Evolutionary conservation across 441 rosid species (phyloP).

Genomic region (Gossypium davidsonii): DNA sequence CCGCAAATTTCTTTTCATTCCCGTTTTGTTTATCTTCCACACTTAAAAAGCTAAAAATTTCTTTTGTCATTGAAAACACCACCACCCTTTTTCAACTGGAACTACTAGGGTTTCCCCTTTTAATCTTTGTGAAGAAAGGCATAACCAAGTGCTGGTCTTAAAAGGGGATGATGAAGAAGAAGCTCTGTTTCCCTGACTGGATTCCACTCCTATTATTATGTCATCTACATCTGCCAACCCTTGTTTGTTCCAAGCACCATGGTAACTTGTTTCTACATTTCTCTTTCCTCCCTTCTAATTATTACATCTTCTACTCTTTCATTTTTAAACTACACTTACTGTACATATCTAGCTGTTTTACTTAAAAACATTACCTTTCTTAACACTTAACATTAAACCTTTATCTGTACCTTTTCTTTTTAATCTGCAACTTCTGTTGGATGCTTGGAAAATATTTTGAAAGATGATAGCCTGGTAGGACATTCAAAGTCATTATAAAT

Average conservation of each 20-base stretch:
- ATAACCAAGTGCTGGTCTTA: neutral
- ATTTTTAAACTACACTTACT: neutral
- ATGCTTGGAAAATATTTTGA: neutral
- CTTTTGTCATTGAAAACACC: neutral
- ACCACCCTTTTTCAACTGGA: conserved; percentile 6
- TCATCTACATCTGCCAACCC: conserved; percentile 28
- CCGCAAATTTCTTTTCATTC: conserved; percentile 9
- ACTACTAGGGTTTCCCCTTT: conserved; percentile 22
- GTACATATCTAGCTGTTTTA: neutral
- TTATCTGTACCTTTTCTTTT: neutral
- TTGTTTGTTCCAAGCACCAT: conserved; percentile 39
- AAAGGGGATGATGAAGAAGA: conserved; percentile 9
- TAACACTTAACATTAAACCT: neutral
- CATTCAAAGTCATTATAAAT: too few species aligned
- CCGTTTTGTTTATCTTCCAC: conserved; percentile 5
- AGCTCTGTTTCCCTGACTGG: conserved; percentile 19
- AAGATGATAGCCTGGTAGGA: neutral
- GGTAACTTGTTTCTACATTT: conserved; percentile 23
- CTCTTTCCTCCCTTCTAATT: neutral
- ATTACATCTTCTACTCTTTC: neutral
- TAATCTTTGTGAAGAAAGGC: neutral
- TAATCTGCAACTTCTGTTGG: neutral
- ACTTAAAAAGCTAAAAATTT: neutral
- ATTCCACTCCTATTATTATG: conserved; percentile 12
- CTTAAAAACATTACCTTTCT: neutral